phyloP scores from a whole-genome alignment of 768 basidiomycete species.

The Cyathus striatus region DNA sequence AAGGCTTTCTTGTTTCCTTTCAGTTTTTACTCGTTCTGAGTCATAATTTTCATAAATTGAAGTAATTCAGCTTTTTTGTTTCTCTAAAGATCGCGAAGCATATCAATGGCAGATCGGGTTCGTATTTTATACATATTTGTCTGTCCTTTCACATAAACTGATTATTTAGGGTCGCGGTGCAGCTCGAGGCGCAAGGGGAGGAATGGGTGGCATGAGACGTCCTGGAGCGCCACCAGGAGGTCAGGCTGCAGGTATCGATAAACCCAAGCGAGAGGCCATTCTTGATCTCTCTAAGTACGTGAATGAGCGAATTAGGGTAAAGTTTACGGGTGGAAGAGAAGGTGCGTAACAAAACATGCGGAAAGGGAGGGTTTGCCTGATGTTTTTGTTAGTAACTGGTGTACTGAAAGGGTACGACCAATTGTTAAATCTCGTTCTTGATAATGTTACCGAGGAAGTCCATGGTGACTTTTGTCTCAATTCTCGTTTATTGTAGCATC shows the following conservation, averaged over 20 bases:
- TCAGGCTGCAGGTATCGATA: constrained; percentile 54
- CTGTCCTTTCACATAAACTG: constrained; percentile 28
- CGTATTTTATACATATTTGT: constrained; percentile 18
- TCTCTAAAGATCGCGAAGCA: constrained; percentile 4
- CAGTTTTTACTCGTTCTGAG: too few species aligned
- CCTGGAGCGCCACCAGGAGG: constrained; percentile 34
- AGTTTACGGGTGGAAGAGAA: constrained; percentile 97
- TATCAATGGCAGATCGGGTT: constrained; percentile 60
- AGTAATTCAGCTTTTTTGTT: background rate
- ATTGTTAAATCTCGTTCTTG: constrained; percentile 92
- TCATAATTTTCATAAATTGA: too few species aligned
- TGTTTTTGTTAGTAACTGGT: constrained; percentile 63
- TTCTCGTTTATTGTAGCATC: constrained; percentile 6
- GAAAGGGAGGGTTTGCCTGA: background rate
- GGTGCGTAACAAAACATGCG: constrained; percentile 37
- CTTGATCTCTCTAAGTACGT: constrained; percentile 93
- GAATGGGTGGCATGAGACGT: constrained; percentile 42
- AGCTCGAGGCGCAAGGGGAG: constrained; percentile 40
- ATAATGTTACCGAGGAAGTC: constrained; percentile 86
- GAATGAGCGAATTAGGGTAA: constrained; percentile 88
- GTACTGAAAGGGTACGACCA: constrained; percentile 96
- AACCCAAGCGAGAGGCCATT: constrained; percentile 90
- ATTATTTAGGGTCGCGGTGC: constrained; percentile 54
- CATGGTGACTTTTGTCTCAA: constrained; percentile 44
- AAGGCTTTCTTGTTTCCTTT: too few species aligned